Base-by-base conservation (phyloP, 2,329 filamentous ascomycete species). In the Penicillium sp. region DNA sequence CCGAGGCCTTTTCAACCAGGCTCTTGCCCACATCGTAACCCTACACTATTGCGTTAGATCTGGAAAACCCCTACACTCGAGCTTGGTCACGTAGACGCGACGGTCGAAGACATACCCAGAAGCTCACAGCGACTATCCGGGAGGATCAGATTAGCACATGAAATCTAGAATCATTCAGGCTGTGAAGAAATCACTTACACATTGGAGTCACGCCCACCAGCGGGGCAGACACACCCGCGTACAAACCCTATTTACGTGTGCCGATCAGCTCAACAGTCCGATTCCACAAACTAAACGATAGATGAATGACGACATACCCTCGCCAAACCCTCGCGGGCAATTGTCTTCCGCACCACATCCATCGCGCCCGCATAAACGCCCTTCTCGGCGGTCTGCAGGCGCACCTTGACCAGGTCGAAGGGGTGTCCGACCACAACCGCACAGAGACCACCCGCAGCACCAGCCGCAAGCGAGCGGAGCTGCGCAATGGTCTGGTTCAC, bases 401-500 rank as follows among this genome's bases (percentile, higher is more conserved):
- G 91, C 67, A 99, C 95, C 82, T 99, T 99, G 77, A 98, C 94
- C 70, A 99, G 84, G 77, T 99, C 95, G 76, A 99, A 99, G 10
- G 95, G 95, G 78, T 99, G 95, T 59, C 95, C 91, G 61, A 98
- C 93, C 45, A 99, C 77, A 58, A 99, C 95, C 59, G 95, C 94
- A 81, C 92, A 98, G 52, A 99, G 79, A 70, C 95, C 95, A 69
- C 95, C 95, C 62, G 96, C 96, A 64, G 93, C 95, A 70, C 95
- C 95, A 7, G 94, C 94, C 8, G 85, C 89, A 55, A 99, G 85
- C 45, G 94, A 95, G 62, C 94, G 89, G 65, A 96, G 78, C 76
- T 86, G 87, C 57, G 87, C 84, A 51, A 89, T 72, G 1, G 85
- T 84, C 67, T 77, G 74, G 57, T 76, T 76, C 55, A 76, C 68